Evolutionary conservation across 116 monocot species (phyloP).

Genomic region (Trichopus zeylanicus): DNA sequence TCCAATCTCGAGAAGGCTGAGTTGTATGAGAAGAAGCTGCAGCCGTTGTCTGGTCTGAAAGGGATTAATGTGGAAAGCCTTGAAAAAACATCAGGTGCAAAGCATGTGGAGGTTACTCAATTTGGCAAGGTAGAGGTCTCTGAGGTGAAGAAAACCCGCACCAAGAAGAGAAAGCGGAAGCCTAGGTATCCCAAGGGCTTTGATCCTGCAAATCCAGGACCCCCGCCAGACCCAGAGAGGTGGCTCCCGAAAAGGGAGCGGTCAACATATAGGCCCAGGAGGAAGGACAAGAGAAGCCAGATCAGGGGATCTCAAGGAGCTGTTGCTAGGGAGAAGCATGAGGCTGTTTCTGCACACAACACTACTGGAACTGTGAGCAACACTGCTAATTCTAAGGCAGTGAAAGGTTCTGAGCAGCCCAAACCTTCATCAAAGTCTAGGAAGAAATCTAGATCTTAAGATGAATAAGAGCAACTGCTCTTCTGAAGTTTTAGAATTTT

Average conservation of each 20-base stretch:
- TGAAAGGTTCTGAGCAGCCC: constrained; percentile 28
- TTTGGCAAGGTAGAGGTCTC: constrained; percentile 29
- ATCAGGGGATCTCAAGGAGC: constrained; percentile 86
- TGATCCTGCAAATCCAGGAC: constrained; percentile 87
- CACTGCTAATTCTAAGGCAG: constrained; percentile 26
- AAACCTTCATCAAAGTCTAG: constrained; percentile 43
- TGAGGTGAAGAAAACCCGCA: constrained; percentile 52
- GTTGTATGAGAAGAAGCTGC: constrained; percentile 62
- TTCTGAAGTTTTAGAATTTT: no score
- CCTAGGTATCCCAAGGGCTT: constrained; percentile 87
- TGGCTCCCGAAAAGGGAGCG: constrained; percentile 93
- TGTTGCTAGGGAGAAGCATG: constrained; percentile 70
- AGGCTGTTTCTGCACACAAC: constrained; percentile 15
- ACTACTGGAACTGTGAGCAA: neutral
- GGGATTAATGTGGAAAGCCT: constrained; percentile 55
- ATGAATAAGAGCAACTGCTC: no score
- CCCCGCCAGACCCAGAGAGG: constrained; percentile 89
- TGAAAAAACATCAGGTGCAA: constrained; percentile 81
- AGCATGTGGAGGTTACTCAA: constrained; percentile 35
- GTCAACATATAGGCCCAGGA: constrained; percentile 79
- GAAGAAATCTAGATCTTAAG: constrained; percentile 72
- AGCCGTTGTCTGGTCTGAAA: constrained; percentile 56
- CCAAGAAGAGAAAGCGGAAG: constrained; percentile 93
- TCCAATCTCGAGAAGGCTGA: constrained; percentile 76
- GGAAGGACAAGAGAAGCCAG: constrained; percentile 92